Evolutionary conservation across 345 rosid species (phyloP).

Genomic region (Arabidopsis thaliana): TAIR10.1 NC_003076.8:4739001-4739500

Average conservation of each 20-base stretch:
- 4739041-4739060: background rate
- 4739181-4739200: constrained; percentile 33
- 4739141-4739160: background rate
- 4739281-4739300: background rate
- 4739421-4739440: constrained; percentile 28
- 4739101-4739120: background rate
- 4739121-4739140: background rate
- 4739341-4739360: background rate
- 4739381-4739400: constrained; percentile 10
- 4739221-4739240: constrained; percentile 52
- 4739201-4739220: constrained; percentile 69
- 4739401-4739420: constrained; percentile 12
- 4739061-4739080: background rate
- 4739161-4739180: constrained; percentile 19
- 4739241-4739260: constrained; percentile 35
- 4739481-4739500: constrained; percentile 18
- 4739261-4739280: constrained; percentile 4
- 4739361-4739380: background rate
- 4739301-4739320: background rate
- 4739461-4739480: constrained; percentile 32
- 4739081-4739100: background rate
- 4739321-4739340: constrained; percentile 11
- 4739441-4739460: constrained; percentile 27
- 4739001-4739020: background rate
- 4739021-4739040: background rate